Evolutionary conservation across 768 basidiomycete species (phyloP), one percentile per base, ranked within the genome.

Genomic region (Mycena pura): DNA sequence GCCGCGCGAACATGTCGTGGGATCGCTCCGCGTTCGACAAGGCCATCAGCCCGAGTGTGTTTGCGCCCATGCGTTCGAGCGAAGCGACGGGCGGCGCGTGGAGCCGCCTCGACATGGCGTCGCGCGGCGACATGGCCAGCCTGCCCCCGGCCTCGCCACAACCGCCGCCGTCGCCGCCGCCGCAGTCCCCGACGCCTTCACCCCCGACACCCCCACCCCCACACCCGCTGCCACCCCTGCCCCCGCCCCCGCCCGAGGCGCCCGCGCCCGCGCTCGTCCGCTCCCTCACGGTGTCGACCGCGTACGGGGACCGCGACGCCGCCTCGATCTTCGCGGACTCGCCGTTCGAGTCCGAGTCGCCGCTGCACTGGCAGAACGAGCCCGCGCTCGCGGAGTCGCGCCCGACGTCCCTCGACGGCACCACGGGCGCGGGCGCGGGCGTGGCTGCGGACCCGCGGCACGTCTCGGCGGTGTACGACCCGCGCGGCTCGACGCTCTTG

Each of bases 361-460:
- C 63, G 44, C 47, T 64, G 47, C 54, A 57, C 39, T 61, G 59
- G 54, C 64, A 65, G 56, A 32, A 61, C 46, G 64, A 65, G 59
- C 64, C 64, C 21, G 64, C 64, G 54, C 55, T 61, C 38, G 64
- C 64, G 31, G 64, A 65, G 2, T 65, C 64, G 29, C 49, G 64
- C 6, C 60, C 64, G n/a, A 61, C 41, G n/a, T 65, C 64, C 49
- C 40, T 65, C 25, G 51, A 53, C n/a, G n/a, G n/a, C n/a, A n/a
- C n/a, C n/a, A n/a, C n/a, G n/a, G n/a, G n/a, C n/a, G n/a, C n/a
- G n/a, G n/a, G n/a, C n/a, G n/a, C n/a, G n/a, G n/a, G n/a, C n/a
- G n/a, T n/a, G n/a, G n/a, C n/a, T n/a, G n/a, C n/a, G 32, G 58
- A 55, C 39, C n/a, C 50, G 14, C 38, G 38, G 15, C 13, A n/a